A percentile compares a stretch with the other conserved stretches of the same genome.
Evolutionary conservation across 163 green algal genomes (phyloP).

Genomic region (Scenedesmus sp.): DNA sequence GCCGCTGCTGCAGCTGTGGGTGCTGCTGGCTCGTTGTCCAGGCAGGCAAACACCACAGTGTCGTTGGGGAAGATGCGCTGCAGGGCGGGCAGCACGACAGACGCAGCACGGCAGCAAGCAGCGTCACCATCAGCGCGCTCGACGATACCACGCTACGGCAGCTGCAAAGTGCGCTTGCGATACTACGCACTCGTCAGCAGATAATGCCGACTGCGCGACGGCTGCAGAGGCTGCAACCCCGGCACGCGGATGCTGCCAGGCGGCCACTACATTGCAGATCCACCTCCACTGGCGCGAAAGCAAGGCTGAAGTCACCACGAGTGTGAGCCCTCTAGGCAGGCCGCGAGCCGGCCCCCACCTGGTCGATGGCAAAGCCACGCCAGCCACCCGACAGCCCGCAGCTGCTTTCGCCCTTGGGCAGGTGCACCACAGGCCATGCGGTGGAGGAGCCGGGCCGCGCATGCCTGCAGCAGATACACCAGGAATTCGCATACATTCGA

Average conservation of each 20-base stretch:
- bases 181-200: no score
- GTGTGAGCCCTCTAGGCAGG: no score
- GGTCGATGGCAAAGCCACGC: slow-evolving; percentile 33
- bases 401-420: slow-evolving; percentile 21
- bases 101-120: neutral
- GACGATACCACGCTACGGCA: neutral
- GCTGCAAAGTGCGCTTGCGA: no score
- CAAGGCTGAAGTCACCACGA: no score
- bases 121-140: no score
- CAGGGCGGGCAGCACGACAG: neutral
- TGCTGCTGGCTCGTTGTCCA: slow-evolving; percentile 2
- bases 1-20: neutral
- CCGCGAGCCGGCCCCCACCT: neutral
- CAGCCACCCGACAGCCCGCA: slow-evolving; percentile 40
- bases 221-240: no score
- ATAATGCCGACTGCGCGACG: no score
- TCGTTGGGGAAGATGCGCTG: slow-evolving; percentile 48
- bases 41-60: slow-evolving; percentile 37
- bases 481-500: no score
- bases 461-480: neutral
- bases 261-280: no score
- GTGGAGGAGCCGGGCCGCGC: neutral
- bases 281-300: no score
- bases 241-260: no score
- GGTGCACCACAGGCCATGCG: slow-evolving; percentile 13